Evolutionary conservation across 371 early-diverging fungal genomes (phyloP), one percentile per base, ranked within the genome.

Genomic region (Mortierella sp.): DNA sequence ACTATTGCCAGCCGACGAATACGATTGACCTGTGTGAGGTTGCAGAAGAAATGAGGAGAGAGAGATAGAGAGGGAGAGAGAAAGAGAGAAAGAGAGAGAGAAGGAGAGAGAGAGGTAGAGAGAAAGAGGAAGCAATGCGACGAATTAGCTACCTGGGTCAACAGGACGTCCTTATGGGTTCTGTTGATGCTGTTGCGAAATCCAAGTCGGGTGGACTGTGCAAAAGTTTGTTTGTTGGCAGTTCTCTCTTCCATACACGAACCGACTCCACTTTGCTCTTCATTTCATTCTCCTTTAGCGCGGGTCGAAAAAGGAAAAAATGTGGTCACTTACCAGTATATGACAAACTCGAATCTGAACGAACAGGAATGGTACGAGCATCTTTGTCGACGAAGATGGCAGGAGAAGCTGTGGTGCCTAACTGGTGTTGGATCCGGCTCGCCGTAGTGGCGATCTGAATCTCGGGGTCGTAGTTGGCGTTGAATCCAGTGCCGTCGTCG

Each of bases 391-490:
- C 29, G 32, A 49, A 43, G 27, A 75, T 70, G 29, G 76, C 29
- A 7, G 83, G 55, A 21, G 77, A 60, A 6, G 70, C 35, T 38
- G 83, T 38, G 5, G 46, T 6, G 7, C 35, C 38, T 4, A 38
- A 49, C 54, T 72, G 81, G 21, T 70, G 76, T 3, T 76, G 79
- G 49, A 76, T 44, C 43, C 79, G 83, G 49, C 70, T 79, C 32
- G 70, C 79, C 12, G 79, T 44, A 3, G 79, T 76, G 7, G 83
- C 83, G 29, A 83, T 51, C 32, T 79, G 83, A 21, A 79, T 63
- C 35, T 83, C 83, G 4, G 83, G 65, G 16, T 83, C 83, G 38
- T 74, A 76, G 71, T 71, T 79, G 5, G 68, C 63, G 32, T 60
- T 70, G 10, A 71, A 78, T 27, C 24, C 68, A 43, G n/a, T 27